Percentiles rank a stretch among this genome's conserved stretches.
Evolutionary conservation across 2,329 filamentous ascomycete species (phyloP).

Genomic region (Rutstroemia sp.): DNA sequence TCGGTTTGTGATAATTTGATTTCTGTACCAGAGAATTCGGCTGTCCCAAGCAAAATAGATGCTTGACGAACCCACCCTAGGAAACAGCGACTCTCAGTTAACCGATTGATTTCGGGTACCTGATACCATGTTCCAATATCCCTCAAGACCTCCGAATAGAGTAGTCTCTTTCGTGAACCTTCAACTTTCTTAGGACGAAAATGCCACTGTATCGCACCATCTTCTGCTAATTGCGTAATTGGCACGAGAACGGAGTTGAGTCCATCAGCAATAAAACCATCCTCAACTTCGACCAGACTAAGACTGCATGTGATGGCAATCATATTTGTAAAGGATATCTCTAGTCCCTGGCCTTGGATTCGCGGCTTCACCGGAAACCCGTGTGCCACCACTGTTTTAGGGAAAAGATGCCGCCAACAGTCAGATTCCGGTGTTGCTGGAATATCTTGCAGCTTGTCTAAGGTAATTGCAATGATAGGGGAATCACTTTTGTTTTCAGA

Average conservation of each 20-base stretch:
- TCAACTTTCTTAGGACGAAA: neutral
- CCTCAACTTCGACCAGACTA: constrained; percentile 2
- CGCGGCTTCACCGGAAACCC: neutral
- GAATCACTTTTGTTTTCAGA: too few species aligned
- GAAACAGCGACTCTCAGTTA: too few species aligned
- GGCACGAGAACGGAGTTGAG: constrained; percentile 9
- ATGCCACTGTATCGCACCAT: constrained; percentile 13
- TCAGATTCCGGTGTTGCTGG: neutral
- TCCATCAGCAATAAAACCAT: constrained; percentile 8
- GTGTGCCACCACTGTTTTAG: constrained; percentile 1
- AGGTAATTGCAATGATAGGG: too few species aligned
- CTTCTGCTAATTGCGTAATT: neutral
- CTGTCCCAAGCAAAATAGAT: too few species aligned
- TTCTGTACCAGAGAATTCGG: too few species aligned
- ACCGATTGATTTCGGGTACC: too few species aligned
- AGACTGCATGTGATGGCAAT: neutral
- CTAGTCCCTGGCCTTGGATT: constrained; percentile 6
- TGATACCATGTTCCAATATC: too few species aligned
- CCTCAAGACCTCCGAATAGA: too few species aligned
- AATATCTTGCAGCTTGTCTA: neutral
- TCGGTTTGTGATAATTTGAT: too few species aligned
- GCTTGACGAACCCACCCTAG: too few species aligned
- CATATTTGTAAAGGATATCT: constrained; percentile 10
- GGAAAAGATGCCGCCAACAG: constrained; percentile 8
- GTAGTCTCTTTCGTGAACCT: too few species aligned